Evolutionary conservation across 495 filamentous ascomycete species (phyloP), one percentile per base, ranked within the genome.

Genomic region (Hypomontagnella monticulosa): DNA sequence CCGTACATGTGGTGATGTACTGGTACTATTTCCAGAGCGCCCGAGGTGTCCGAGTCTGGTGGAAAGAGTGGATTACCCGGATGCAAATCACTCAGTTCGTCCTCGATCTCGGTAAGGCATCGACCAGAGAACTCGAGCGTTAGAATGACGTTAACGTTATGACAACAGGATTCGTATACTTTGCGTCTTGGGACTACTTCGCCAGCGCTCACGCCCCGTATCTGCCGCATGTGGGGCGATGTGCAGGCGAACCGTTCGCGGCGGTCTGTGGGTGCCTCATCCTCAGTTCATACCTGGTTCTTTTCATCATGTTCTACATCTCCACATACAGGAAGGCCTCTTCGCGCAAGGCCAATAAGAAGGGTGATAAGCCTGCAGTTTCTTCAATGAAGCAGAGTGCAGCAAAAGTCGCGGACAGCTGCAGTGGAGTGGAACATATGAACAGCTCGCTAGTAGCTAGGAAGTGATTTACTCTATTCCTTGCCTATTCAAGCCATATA

Each of bases 281-380:
- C 72, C 80, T 98, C 73, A 91, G 83, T 82, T 93, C 90, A 50
- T 98, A 98, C 84, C 88, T 98, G 51, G 81, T 97, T 59, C 90
- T 98, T 54, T 98, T 98, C 87, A 96, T 98, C 81, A 91, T 89
- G 63, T 98, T 98, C 89, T 98, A 98, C 85, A 82, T 95, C 61
- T 90, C 92, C 54, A 98, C 94, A 60, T 98, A 98, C 82, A 92
- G 88, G 78, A 96, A 95, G 85, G 79, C 61, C 5, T 57, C 65
- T 1, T 62, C 67, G 16, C 57, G 61, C 6, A 61, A 52, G 41
- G n/a, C 67, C 61, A 66, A 66, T 58, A 70, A 58, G 61, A 70
- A 62, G 52, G 46, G 33, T 6, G 61, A 66, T 0, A 62, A 55
- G 30, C 2, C 47, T 3, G 11, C 67, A 0, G 57, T 70, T 0